These are phyloP conservation scores for Cutaneotrichosporon sp. DNA, from an alignment of 1,284 basidiomycete genomes.

Conservation along the genomic window DNA sequence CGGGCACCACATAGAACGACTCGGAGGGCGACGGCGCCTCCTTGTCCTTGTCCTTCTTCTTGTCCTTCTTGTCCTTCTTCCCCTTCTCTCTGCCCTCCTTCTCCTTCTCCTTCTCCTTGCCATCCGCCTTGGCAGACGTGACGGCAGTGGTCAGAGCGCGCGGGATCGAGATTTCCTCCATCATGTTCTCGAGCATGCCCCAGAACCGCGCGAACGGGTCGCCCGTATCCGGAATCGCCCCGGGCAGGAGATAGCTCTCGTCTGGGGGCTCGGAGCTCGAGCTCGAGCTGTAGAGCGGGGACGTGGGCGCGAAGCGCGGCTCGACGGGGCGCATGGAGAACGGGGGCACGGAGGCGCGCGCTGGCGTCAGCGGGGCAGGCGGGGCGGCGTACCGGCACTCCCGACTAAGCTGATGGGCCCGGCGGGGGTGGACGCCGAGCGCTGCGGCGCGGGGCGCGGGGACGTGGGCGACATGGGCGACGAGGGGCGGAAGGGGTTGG, in stretches of 20 bases:
- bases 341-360: constrained; percentile 32
- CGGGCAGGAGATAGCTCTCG: constrained; percentile 42
- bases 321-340: constrained; percentile 37
- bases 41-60: not conserved
- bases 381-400: constrained; percentile 10
- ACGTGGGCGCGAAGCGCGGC: constrained; percentile 6
- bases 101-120: not conserved
- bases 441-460: not conserved
- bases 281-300: constrained; percentile 37
- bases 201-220: constrained; percentile 55
- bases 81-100: not conserved
- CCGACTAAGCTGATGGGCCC: not conserved
- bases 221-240: constrained; percentile 38
- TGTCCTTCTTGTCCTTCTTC: not conserved
- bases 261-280: constrained; percentile 38
- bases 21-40: constrained; percentile 31
- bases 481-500: not conserved
- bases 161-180: constrained; percentile 52
- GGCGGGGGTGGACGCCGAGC: not conserved
- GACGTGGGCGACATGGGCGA: not conserved
- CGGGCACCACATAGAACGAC: constrained; percentile 43
- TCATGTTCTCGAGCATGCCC: constrained; percentile 52
- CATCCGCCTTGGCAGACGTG: not conserved
- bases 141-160: constrained; percentile 30
- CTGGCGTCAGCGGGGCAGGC: constrained; percentile 4